These are phyloP conservation scores for Racocetra persica DNA, from an alignment of 371 early-diverging fungal genomes.

Conservation along the genomic window DNA sequence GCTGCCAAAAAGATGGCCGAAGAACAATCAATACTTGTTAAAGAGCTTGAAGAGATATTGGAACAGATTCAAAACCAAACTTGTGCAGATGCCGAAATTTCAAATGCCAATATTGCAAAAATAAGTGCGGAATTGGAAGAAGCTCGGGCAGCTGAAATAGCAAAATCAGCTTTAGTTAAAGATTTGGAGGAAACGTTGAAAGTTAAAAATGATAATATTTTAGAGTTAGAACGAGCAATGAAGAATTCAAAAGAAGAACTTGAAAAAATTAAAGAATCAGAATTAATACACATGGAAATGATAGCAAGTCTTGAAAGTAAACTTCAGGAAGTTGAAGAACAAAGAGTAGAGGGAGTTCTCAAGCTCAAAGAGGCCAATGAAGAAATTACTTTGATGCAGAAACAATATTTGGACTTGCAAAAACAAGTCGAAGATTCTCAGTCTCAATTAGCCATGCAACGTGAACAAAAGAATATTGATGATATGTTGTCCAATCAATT, in stretches of 20 bases:
- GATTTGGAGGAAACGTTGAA: conserved; percentile 12
- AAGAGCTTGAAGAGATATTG: conserved; percentile 5
- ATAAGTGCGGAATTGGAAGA: conserved; percentile 1
- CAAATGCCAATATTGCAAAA: neutral
- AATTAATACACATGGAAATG: neutral
- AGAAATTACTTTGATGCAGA: conserved; percentile 2
- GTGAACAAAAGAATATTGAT: neutral
- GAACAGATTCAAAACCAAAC: neutral
- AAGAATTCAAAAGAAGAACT: neutral
- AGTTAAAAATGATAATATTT: neutral
- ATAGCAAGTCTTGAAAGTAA: conserved; percentile 4
- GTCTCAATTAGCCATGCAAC: neutral
- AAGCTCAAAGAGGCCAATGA: conserved; percentile 5
- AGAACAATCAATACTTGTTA: neutral
- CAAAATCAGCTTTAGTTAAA: neutral
- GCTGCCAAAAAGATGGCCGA: neutral
- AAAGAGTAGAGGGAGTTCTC: neutral
- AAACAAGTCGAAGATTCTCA: conserved; percentile 24
- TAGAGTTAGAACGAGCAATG: neutral
- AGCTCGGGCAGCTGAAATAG: conserved; percentile 1
- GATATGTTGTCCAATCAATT: conserved; percentile 18
- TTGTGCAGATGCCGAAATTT: neutral
- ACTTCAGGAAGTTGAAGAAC: neutral
- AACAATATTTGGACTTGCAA: conserved; percentile 5
- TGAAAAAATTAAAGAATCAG: neutral